phyloP scores from a whole-genome alignment of 192 early-diverging fungal species.

The Gamsiella multidivaricata region DNA sequence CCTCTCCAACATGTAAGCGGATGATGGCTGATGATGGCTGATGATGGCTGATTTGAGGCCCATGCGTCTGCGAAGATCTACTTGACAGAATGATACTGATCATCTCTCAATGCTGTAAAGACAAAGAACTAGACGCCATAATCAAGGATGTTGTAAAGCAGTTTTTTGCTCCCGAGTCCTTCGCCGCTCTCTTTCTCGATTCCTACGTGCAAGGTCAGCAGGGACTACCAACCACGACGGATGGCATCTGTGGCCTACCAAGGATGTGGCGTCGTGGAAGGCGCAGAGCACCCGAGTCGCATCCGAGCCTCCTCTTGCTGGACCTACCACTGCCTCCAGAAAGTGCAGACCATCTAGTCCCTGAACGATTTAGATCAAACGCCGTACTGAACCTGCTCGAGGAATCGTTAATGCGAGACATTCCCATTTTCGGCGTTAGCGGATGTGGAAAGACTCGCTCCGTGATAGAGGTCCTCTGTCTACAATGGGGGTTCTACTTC shows the following conservation, averaged over 20 bases:
- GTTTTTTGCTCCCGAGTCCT: conserved; percentile 9
- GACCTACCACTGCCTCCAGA: conserved; percentile 19
- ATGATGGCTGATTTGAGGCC: too few species aligned
- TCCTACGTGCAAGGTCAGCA: background rate
- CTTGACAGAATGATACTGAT: background rate
- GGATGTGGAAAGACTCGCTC: conserved; percentile 29
- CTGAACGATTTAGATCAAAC: conserved; percentile 26
- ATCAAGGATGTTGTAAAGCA: background rate
- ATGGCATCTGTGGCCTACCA: conserved; percentile 1
- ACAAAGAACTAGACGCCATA: background rate
- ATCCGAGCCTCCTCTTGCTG: conserved; percentile 26
- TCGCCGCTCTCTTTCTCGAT: background rate
- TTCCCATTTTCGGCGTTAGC: conserved; percentile 16
- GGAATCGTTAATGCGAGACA: conserved; percentile 6
- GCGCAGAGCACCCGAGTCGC: background rate
- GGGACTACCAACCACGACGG: background rate
- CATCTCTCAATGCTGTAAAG: background rate
- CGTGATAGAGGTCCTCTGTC: conserved; percentile 26
- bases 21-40: too few species aligned
- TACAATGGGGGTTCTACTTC: conserved; percentile 37
- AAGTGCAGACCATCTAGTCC: background rate
- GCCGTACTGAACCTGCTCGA: conserved; percentile 8
- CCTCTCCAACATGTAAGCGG: too few species aligned
- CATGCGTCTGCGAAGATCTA: too few species aligned
- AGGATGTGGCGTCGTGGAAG: background rate